These are phyloP conservation scores for Dactylellina haptotyla DNA, from an alignment of 2,329 filamentous ascomycete genomes.

Conservation along the genomic window DNA sequence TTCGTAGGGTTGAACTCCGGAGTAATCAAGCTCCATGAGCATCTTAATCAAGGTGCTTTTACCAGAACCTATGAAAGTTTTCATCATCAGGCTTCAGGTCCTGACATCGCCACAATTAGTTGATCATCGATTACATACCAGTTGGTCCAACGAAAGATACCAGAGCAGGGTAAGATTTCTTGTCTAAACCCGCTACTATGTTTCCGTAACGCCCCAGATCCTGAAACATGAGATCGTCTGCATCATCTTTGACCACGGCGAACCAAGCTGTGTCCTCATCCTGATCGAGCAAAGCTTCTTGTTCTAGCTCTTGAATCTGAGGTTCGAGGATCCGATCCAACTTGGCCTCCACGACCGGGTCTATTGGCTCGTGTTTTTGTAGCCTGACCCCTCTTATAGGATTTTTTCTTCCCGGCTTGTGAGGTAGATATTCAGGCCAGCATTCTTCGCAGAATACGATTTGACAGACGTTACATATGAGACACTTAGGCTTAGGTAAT, in stretches of 20 bases:
- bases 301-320: conserved; percentile 21
- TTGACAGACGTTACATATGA: conserved; percentile 17
- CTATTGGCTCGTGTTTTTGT: conserved; percentile 53
- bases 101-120: background rate
- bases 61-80: conserved; percentile 45
- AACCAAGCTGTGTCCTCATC: conserved; percentile 57
- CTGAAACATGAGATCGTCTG: conserved; percentile 32
- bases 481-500: background rate
- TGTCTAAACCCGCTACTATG: conserved; percentile 28
- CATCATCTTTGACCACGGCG: conserved; percentile 52
- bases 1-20: background rate
- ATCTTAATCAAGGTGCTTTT: conserved; percentile 57
- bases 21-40: conserved; percentile 52
- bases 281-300: conserved; percentile 27
- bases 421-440: conserved; percentile 5
- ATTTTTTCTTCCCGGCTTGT: conserved; percentile 4
- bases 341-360: conserved; percentile 50
- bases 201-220: conserved; percentile 31
- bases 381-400: background rate
- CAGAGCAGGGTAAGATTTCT: conserved; percentile 54
- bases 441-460: conserved; percentile 15
- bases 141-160: conserved; percentile 57
- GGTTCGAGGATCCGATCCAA: conserved; percentile 54
- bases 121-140: conserved; percentile 20
- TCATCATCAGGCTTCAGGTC: background rate